These are phyloP conservation scores for Arctium lappa DNA, from an alignment of 129 eudicot species.

Conservation along the genomic window DNA sequence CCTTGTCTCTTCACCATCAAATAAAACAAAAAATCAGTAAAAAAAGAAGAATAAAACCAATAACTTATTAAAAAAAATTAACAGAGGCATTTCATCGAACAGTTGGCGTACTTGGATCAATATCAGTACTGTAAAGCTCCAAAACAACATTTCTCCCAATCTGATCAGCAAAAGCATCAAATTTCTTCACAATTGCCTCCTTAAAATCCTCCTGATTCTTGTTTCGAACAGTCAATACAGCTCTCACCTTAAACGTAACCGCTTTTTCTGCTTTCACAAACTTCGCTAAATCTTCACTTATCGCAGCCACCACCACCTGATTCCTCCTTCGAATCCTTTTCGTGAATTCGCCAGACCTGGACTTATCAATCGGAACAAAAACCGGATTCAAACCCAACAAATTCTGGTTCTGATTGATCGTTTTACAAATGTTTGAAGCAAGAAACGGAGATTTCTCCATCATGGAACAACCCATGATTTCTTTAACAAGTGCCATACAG, in stretches of 20 bases:
- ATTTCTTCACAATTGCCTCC: slow-evolving; percentile 58
- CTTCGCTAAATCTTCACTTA: slow-evolving; percentile 63
- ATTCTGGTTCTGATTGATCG: slow-evolving; percentile 6
- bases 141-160: slow-evolving; percentile 79
- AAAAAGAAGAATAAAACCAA: not conserved
- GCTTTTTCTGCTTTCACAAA: slow-evolving; percentile 44
- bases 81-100: slow-evolving; percentile 3
- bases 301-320: slow-evolving; percentile 42
- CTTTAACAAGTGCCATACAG: slow-evolving; percentile 62
- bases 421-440: slow-evolving; percentile 21
- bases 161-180: slow-evolving; percentile 69
- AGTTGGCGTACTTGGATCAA: slow-evolving; percentile 77
- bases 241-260: slow-evolving; percentile 66
- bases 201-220: slow-evolving; percentile 71
- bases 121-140: slow-evolving; percentile 67
- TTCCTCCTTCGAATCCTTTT: not conserved
- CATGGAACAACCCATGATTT: slow-evolving; percentile 63
- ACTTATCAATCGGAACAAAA: slow-evolving; percentile 24
- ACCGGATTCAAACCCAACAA: not conserved
- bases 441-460: slow-evolving; percentile 37
- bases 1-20: slow-evolving; percentile 52
- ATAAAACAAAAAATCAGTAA: not conserved
- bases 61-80: not conserved
- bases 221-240: slow-evolving; percentile 75
- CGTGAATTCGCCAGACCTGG: not conserved